Conservation (phyloP, 768 basidiomycete species). For the Phylloporus rhodoxanthus region DNA sequence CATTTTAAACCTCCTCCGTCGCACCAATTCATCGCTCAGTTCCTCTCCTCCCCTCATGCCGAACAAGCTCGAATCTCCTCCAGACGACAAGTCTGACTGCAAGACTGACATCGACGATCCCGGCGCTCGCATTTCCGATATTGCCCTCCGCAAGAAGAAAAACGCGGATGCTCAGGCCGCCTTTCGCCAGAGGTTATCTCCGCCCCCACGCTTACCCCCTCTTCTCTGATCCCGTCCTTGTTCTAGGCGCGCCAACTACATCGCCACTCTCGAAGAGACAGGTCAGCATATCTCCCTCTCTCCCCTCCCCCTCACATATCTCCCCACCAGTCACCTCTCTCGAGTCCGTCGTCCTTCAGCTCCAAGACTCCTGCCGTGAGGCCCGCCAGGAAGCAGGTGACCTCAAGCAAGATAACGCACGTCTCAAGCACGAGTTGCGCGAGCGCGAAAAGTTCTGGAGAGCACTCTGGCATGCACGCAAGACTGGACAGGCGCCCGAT, state of each 20-base stretch:
- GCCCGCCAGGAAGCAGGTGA: slow-evolving; percentile 56
- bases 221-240: slow-evolving; percentile 20
- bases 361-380: slow-evolving; percentile 76
- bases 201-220: not conserved
- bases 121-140: slow-evolving; percentile 49
- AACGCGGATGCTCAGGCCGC: slow-evolving; percentile 88
- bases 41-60: slow-evolving; percentile 19
- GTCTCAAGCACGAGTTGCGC: slow-evolving; percentile 56
- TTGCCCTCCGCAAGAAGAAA: slow-evolving; percentile 78
- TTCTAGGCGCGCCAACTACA: slow-evolving; percentile 70
- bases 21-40: slow-evolving; percentile 8
- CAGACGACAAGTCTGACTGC: slow-evolving; percentile 35
- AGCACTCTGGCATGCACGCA: slow-evolving; percentile 61
- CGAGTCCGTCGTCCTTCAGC: slow-evolving; percentile 76
- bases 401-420: slow-evolving; percentile 59
- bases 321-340: slow-evolving; percentile 61
- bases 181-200: slow-evolving; percentile 55
- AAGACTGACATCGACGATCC: slow-evolving; percentile 34
- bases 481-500: slow-evolving; percentile 47
- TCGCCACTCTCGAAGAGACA: slow-evolving; percentile 82
- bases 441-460: slow-evolving; percentile 75
- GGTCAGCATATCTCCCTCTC: slow-evolving; percentile 30
- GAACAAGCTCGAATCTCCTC: slow-evolving; percentile 29
- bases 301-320: slow-evolving; percentile 8
- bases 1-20: slow-evolving; percentile 47